These are phyloP conservation scores for Clarireedia paspali DNA, from an alignment of 2,329 filamentous ascomycete species.

Conservation along the genomic window DNA sequence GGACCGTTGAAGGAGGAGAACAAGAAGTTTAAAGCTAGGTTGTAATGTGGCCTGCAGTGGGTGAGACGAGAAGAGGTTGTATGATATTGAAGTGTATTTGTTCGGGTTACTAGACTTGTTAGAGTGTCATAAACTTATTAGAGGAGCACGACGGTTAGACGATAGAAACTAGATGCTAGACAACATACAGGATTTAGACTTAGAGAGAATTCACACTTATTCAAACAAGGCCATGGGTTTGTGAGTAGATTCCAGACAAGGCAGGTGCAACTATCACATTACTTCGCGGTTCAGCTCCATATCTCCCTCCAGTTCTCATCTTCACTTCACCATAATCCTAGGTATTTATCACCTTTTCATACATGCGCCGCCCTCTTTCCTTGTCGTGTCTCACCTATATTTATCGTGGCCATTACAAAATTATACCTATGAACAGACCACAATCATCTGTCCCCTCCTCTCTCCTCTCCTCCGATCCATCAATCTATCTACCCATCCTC, in stretches of 20 bases:
- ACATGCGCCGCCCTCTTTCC: too few relatives aligned
- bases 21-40: conserved; percentile 20
- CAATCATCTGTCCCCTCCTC: too few relatives aligned
- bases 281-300: too few relatives aligned
- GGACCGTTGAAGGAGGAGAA: conserved; percentile 32
- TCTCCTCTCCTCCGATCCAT: not conserved
- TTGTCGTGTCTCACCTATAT: too few relatives aligned
- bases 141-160: conserved; percentile 1
- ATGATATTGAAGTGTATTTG: not conserved
- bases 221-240: not conserved
- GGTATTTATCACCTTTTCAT: too few relatives aligned
- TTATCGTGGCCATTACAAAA: too few relatives aligned
- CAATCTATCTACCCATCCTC: too few relatives aligned
- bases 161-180: not conserved
- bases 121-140: not conserved
- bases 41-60: conserved; percentile 12
- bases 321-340: too few relatives aligned
- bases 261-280: not conserved
- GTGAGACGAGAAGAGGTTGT: not conserved
- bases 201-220: conserved; percentile 9
- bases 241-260: not conserved
- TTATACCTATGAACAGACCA: too few relatives aligned
- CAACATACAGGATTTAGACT: conserved; percentile 5
- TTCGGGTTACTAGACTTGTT: too few relatives aligned
- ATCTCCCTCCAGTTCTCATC: too few relatives aligned